Evolutionary conservation across 2,329 filamentous ascomycete species (phyloP).

Genomic region (Karstenula rhodostoma): DNA sequence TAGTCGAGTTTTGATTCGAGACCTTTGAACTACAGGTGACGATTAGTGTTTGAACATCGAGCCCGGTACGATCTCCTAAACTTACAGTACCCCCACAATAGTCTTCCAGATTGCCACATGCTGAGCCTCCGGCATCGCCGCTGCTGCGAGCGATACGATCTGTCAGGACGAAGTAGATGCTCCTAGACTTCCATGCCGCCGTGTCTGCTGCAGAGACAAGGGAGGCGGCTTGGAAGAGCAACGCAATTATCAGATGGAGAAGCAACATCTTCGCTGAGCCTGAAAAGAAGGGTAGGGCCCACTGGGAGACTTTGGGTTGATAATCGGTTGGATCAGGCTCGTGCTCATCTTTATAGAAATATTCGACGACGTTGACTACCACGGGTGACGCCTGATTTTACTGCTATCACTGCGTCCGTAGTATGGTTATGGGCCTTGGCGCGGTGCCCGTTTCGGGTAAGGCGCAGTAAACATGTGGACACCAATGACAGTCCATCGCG

Average conservation of each 20-base stretch:
- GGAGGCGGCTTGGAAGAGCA: conserved; percentile 28
- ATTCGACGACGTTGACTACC: background rate
- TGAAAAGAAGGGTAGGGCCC: background rate
- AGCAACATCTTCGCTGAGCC: conserved; percentile 20
- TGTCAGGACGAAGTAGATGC: conserved; percentile 49
- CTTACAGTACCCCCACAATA: conserved; percentile 60
- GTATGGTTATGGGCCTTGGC: background rate
- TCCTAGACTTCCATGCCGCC: conserved; percentile 47
- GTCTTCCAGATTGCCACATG: conserved; percentile 41
- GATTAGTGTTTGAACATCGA: background rate
- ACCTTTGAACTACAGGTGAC: conserved; percentile 51
- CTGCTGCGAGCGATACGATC: conserved; percentile 47
- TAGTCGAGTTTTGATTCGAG: conserved; percentile 60
- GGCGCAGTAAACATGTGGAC: background rate
- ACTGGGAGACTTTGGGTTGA: background rate
- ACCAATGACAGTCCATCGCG: conserved; percentile 1
- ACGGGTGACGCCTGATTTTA: conserved; percentile 3
- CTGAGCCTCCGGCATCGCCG: conserved; percentile 39
- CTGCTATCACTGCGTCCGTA: background rate
- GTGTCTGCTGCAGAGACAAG: conserved; percentile 40
- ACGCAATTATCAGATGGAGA: conserved; percentile 22
- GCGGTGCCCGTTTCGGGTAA: conserved; percentile 1
- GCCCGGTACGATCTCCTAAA: background rate
- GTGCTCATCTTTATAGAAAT: conserved; percentile 4
- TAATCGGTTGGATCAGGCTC: background rate